Evolutionary conservation across 78 protist genomes (phyloP), one percentile per base, ranked within the genome.

Genomic region (Mastigamoeba balamuthi): DNA sequence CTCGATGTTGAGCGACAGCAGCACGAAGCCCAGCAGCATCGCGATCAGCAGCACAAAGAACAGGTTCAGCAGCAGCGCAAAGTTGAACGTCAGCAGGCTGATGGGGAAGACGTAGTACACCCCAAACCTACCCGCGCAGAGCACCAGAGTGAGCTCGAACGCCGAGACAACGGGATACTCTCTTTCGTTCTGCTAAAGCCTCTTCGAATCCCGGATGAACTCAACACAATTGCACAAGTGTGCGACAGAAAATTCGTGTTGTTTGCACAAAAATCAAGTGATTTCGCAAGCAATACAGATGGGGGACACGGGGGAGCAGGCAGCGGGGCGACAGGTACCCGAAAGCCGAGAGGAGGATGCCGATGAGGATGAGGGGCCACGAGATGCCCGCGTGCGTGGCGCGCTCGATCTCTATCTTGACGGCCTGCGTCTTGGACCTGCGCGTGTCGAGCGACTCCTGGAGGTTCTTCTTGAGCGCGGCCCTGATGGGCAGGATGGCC

Each of bases 71-170:
- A 94, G 67, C 0, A 94, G 84, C 0, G 72, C 30, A 9, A 94
- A 40, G 75, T 94, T 82, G 69, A 76, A 74, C 27, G 91, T 39
- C 27, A 94, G 41, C 0, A 94, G 75, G 0, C 95, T 87, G 41
- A 82, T 36, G 3, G 97, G 97, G 44, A 94, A 77, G 6, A 82
- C 27, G 80, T 94, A 94, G 87, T 94, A 94, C 43, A 92, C 69
- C 17, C 81, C 82, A 68, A 83, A 74, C 1, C 41, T 66, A 8
- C 9, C 17, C 8, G 41, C n/a, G 10, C 36, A 33, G 10, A 9
- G 23, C n/a, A 40, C 9, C 48, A 6, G 10, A n/a, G n/a, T n/a
- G n/a, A n/a, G n/a, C n/a, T n/a, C n/a, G n/a, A n/a, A n/a, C n/a
- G n/a, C n/a, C n/a, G n/a, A n/a, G n/a, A n/a, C n/a, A n/a, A n/a